Conservation (phyloP, 805 yeast species). For the Pachysolen tannophilus region DNA sequence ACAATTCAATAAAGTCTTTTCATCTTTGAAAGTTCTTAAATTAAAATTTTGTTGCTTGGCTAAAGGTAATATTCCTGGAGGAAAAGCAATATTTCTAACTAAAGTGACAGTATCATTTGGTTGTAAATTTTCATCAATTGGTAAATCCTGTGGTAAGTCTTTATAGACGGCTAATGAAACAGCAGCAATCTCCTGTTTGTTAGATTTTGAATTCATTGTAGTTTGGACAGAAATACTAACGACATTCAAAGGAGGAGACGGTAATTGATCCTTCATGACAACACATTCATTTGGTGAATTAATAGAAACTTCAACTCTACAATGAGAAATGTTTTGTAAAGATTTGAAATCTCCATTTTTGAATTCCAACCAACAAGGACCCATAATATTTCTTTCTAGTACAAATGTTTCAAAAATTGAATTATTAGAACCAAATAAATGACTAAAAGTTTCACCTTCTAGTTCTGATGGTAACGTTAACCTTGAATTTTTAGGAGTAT, state of each 20-base stretch:
- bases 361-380: constrained; percentile 93
- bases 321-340: constrained; percentile 64
- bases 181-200: constrained; percentile 82
- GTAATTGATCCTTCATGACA: constrained; percentile 35
- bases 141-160: constrained; percentile 66
- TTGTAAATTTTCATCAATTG: constrained; percentile 50
- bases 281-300: constrained; percentile 37
- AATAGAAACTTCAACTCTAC: constrained; percentile 67
- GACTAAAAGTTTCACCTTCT: constrained; percentile 68
- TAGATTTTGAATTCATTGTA: constrained; percentile 60
- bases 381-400: constrained; percentile 78
- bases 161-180: constrained; percentile 69
- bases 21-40: constrained; percentile 59
- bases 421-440: constrained; percentile 72
- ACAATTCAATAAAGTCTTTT: constrained; percentile 65
- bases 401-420: constrained; percentile 81
- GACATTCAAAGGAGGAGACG: constrained; percentile 64
- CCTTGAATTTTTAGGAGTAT: constrained; percentile 47
- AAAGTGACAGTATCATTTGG: constrained; percentile 64
- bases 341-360: constrained; percentile 51
- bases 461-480: constrained; percentile 50
- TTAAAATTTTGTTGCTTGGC: constrained; percentile 47
- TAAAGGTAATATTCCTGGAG: constrained; percentile 63
- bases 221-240: constrained; percentile 78
- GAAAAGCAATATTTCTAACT: constrained; percentile 65